Conservation (phyloP, 768 basidiomycete genomes). For the Termitomyces sp. region DNA sequence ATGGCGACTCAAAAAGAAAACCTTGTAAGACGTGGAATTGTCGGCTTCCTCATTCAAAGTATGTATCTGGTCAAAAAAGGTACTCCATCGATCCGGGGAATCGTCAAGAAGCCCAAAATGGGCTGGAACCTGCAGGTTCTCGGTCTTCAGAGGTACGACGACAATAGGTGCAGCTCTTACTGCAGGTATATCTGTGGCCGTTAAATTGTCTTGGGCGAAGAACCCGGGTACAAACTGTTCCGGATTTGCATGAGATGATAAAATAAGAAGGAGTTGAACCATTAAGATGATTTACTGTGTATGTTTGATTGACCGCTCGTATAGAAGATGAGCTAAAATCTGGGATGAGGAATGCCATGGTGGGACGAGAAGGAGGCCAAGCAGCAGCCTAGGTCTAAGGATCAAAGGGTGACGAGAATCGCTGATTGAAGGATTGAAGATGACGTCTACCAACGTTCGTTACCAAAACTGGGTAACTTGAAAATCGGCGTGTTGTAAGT, state of each 20-base stretch:
- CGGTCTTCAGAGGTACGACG: not conserved
- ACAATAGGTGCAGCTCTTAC: constrained; percentile 16
- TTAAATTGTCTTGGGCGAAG: constrained; percentile 36
- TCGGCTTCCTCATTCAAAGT: constrained; percentile 41
- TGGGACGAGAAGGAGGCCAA: not conserved
- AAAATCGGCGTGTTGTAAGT: not conserved
- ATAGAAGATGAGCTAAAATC: not conserved
- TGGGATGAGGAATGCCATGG: not conserved
- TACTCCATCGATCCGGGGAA: constrained; percentile 44
- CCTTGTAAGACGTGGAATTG: constrained; percentile 45
- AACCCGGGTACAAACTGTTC: constrained; percentile 22
- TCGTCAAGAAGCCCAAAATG: constrained; percentile 57
- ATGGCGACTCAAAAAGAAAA: constrained; percentile 64
- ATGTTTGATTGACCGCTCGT: not conserved
- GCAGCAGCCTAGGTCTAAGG: not conserved
- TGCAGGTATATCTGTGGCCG: constrained; percentile 22
- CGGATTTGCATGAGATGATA: not conserved
- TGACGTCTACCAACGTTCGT: not conserved
- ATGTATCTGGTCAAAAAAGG: constrained; percentile 34
- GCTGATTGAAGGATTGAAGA: not conserved
- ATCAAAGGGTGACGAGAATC: not conserved
- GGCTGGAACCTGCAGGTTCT: constrained; percentile 38
- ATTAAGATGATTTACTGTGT: not conserved
- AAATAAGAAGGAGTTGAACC: not conserved
- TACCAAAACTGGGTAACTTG: not conserved